Base-by-base conservation (phyloP, 495 filamentous ascomycete species). In the Penicillium malachiteum region DNA sequence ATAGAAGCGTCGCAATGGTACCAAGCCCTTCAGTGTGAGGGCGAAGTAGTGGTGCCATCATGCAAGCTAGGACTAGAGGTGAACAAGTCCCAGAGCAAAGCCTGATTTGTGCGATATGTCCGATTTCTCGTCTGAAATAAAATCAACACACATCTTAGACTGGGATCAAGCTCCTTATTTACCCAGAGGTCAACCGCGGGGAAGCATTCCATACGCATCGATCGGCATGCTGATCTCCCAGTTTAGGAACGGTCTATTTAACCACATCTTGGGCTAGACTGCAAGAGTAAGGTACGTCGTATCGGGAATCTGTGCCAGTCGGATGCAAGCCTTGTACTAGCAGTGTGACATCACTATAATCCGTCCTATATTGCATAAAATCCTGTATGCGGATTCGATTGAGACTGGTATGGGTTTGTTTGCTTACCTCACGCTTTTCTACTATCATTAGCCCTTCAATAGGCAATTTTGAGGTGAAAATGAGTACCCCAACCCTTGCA, bases 141-240 rank as follows among this genome's bases (percentile, higher is more conserved):
- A 40, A 46, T 38, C 41, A 41, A 18, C 26, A 45, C 48, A 54
- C 31, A 38, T 40, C 17, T 7, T 13, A 31, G 13, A 30, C 12
- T 21, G 49, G 43, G 47, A 37, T 14, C 40, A 45, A 44, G 55
- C 55, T 62, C 33, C 41, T 33, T 62, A 62, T 65, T 65, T 62
- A 59, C 38, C 3, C n/a, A 60, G 42, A 7, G 16, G 14, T 10
- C 53, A 43, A 35, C 48, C 40, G 58, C 49, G 54, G 55, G 57
- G 48, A 40, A 57, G 54, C 63, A 66, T 66, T 64, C 63, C 56
- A 49, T 45, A 34, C 50, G 50, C 26, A 2, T 42, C 18, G 58
- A 62, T 62, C 49, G 55, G 50, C 56, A 65, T 46, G 44, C 9
- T 26, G 50, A 16, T 12, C 26, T 11, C 54, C 51, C 18, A 45